Percentiles rank a stretch among this genome's conserved stretches.
These are phyloP conservation scores for Suillus luteus DNA, from an alignment of 768 basidiomycete genomes.

Conservation along the genomic window DNA sequence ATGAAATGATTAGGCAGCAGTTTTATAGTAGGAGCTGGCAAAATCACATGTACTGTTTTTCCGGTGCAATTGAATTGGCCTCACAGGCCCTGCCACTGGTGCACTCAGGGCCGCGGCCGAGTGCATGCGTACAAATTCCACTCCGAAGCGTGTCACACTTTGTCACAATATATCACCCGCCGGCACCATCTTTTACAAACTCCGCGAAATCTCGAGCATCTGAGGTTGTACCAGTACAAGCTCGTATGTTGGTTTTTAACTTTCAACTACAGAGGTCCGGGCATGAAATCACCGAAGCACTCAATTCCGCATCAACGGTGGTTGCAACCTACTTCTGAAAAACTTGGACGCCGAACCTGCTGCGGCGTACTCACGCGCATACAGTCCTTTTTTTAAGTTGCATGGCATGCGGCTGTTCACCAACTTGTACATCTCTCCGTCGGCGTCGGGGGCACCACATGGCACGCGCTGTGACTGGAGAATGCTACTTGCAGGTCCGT, in stretches of 20 bases:
- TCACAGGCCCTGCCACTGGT: background rate
- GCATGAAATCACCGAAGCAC: too few relatives aligned
- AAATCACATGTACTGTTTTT: slow-evolving; percentile 3
- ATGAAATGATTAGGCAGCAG: background rate
- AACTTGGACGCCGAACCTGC: too few relatives aligned
- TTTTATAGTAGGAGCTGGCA: background rate
- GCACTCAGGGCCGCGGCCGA: background rate
- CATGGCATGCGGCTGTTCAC: background rate
- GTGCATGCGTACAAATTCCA: background rate
- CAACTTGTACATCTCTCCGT: background rate
- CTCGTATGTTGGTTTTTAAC: too few relatives aligned
- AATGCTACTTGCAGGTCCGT: background rate
- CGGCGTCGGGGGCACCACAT: background rate
- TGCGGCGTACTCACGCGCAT: background rate
- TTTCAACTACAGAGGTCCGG: too few relatives aligned
- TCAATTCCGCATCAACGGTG: too few relatives aligned
- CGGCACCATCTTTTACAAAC: background rate
- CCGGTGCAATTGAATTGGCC: background rate
- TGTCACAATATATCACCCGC: background rate
- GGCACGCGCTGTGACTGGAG: background rate
- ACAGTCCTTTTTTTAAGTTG: background rate
- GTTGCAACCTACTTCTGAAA: too few relatives aligned
- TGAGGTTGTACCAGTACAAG: too few relatives aligned
- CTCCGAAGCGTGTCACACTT: background rate
- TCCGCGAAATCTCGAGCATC: background rate